Conservation (phyloP, 2,329 filamentous ascomycete genomes). For the Clonostachys rhizophaga region DNA sequence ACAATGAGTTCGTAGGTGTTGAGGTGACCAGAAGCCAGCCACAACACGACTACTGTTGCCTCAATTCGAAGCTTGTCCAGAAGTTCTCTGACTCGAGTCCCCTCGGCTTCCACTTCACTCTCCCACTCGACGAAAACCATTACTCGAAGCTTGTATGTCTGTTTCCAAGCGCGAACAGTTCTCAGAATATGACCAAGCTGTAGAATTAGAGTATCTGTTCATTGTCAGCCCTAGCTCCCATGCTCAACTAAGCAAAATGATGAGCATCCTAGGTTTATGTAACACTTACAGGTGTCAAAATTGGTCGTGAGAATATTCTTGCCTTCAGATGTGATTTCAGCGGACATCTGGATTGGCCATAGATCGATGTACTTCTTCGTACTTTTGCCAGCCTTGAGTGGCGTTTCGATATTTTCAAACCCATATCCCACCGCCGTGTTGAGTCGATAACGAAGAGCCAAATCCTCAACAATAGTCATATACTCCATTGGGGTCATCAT, state of each 20-base stretch:
- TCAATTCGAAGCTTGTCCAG: constrained; percentile 79
- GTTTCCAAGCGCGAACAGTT: constrained; percentile 77
- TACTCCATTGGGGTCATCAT: constrained; percentile 70
- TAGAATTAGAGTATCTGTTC: constrained; percentile 67
- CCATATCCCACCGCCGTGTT: constrained; percentile 84
- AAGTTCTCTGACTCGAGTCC: constrained; percentile 64
- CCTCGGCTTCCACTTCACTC: constrained; percentile 75
- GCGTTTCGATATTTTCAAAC: constrained; percentile 72
- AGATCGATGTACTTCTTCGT: constrained; percentile 78
- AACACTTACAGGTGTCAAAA: constrained; percentile 74
- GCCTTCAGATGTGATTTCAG: constrained; percentile 66
- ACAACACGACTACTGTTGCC: constrained; percentile 75
- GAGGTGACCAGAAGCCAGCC: constrained; percentile 69
- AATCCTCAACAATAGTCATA: constrained; percentile 77
- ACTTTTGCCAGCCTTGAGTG: constrained; percentile 50
- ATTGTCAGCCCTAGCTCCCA: constrained; percentile 5
- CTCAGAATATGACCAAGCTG: constrained; percentile 81
- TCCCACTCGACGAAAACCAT: constrained; percentile 90
- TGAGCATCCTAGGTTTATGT: neutral
- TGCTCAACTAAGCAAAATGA: neutral
- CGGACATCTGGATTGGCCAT: constrained; percentile 93
- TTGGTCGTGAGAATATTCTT: constrained; percentile 76
- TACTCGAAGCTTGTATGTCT: constrained; percentile 67
- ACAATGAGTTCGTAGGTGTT: constrained; percentile 74
- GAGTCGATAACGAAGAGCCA: constrained; percentile 71